phyloP scores from a whole-genome alignment of 1,284 basidiomycete genomes.

The Cutaneotrichosporon spelunceum region DNA sequence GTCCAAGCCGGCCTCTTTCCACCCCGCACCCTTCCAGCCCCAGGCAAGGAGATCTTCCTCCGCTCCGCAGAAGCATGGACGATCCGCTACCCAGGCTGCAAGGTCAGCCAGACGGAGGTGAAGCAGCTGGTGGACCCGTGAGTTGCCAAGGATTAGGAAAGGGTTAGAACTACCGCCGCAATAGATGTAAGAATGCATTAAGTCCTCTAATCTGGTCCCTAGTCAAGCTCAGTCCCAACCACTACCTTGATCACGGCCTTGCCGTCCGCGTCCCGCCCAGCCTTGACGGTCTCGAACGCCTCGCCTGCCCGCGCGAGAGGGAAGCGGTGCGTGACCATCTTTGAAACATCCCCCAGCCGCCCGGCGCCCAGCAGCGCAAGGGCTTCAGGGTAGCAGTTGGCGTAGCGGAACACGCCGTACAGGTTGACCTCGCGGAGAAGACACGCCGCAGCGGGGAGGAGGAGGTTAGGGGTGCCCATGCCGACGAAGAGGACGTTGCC shows the following conservation, averaged over 20 bases:
- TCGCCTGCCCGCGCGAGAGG: constrained; percentile 62
- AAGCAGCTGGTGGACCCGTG: background rate
- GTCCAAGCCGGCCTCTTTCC: constrained; percentile 12
- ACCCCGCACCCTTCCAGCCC: constrained; percentile 4
- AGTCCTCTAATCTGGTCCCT: background rate
- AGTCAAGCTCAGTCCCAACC: constrained; percentile 52
- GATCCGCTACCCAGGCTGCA: background rate
- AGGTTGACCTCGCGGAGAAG: constrained; percentile 89
- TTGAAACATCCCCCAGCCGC: constrained; percentile 62
- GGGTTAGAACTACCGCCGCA: background rate
- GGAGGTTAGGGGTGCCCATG: constrained; percentile 83
- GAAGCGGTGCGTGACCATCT: constrained; percentile 78
- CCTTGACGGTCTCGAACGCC: constrained; percentile 74
- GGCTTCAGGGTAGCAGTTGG: constrained; percentile 80
- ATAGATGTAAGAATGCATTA: background rate
- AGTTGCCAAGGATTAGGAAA: no score
- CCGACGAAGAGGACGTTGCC: constrained; percentile 89
- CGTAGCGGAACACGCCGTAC: constrained; percentile 75
- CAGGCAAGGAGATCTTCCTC: constrained; percentile 8
- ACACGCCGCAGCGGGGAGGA: constrained; percentile 76
- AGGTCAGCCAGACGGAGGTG: background rate
- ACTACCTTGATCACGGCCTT: constrained; percentile 82
- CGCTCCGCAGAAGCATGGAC: constrained; percentile 9
- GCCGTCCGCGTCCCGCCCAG: constrained; percentile 71
- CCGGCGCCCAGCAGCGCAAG: constrained; percentile 67